phyloP scores from a whole-genome alignment of 2,329 filamentous ascomycete species.

The Chaetomium sp. region DNA sequence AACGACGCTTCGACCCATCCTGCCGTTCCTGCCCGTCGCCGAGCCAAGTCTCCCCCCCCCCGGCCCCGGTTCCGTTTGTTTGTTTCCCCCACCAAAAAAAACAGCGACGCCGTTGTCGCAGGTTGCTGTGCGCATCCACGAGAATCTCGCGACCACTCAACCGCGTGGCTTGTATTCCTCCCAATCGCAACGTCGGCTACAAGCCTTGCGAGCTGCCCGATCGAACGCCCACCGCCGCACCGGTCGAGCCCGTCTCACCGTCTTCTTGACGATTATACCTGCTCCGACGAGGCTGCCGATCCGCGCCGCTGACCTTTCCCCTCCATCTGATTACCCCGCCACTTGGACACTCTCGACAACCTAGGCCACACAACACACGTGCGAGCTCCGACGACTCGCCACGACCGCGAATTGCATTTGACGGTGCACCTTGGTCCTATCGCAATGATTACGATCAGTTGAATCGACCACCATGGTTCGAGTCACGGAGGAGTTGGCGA shows the following conservation, averaged over 20 bases:
- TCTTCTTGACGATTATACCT: neutral
- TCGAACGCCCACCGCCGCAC: conserved; percentile 1
- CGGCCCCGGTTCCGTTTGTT: conserved; percentile 2
- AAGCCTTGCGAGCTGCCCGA: conserved; percentile 9
- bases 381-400: neutral
- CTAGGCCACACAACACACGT: neutral
- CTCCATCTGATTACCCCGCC: neutral
- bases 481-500: conserved; percentile 68
- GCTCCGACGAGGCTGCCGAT: conserved; percentile 5
- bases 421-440: neutral
- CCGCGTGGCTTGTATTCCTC: neutral
- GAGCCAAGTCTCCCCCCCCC: neutral
- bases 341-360: neutral
- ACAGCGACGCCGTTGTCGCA: conserved; percentile 9
- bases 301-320: neutral
- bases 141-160: conserved; percentile 7
- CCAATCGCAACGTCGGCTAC: neutral
- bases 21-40: neutral
- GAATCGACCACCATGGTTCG: conserved; percentile 64
- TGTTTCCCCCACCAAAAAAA: conserved; percentile 3
- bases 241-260: neutral
- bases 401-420: neutral
- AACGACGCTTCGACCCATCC: neutral
- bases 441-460: conserved; percentile 37
- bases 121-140: conserved; percentile 8